These are phyloP conservation scores for Xylaria sp. DNA, from an alignment of 2,329 filamentous ascomycete genomes.

Conservation along the genomic window DNA sequence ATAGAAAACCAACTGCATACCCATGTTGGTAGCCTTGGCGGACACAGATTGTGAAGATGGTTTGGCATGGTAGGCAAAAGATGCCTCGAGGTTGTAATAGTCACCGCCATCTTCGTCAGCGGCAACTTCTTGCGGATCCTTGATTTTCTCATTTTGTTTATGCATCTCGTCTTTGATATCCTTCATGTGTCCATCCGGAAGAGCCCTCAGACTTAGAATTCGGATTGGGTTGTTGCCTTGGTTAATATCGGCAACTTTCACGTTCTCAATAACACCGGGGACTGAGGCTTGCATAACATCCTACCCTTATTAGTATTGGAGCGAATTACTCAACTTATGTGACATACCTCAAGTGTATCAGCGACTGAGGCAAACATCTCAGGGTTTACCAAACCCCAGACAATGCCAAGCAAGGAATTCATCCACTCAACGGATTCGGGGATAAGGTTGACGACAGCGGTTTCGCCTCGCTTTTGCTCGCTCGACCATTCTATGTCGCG, in stretches of 20 bases:
- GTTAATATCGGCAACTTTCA: constrained; percentile 93
- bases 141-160: constrained; percentile 79
- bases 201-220: constrained; percentile 84
- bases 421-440: constrained; percentile 97
- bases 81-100: constrained; percentile 91
- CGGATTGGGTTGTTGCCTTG: constrained; percentile 92
- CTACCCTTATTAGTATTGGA: constrained; percentile 47
- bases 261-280: constrained; percentile 89
- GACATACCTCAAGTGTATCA: constrained; percentile 77
- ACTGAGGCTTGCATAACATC: constrained; percentile 98
- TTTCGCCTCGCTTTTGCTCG: constrained; percentile 85
- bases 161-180: constrained; percentile 85
- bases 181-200: constrained; percentile 83
- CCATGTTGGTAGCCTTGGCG: constrained; percentile 92
- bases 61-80: constrained; percentile 89
- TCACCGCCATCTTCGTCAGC: constrained; percentile 91
- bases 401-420: constrained; percentile 84
- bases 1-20: constrained; percentile 96
- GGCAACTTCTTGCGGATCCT: constrained; percentile 86
- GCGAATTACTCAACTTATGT: neutral
- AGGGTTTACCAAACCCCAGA: constrained; percentile 93
- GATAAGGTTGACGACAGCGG: constrained; percentile 86
- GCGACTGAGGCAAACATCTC: constrained; percentile 93
- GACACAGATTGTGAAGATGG: constrained; percentile 76
- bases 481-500: constrained; percentile 87